A percentile compares a stretch with the other conserved stretches of the same genome.
Conservation (phyloP, 164 flowering plant genomes). For the Umbilicus rupestris region DNA sequence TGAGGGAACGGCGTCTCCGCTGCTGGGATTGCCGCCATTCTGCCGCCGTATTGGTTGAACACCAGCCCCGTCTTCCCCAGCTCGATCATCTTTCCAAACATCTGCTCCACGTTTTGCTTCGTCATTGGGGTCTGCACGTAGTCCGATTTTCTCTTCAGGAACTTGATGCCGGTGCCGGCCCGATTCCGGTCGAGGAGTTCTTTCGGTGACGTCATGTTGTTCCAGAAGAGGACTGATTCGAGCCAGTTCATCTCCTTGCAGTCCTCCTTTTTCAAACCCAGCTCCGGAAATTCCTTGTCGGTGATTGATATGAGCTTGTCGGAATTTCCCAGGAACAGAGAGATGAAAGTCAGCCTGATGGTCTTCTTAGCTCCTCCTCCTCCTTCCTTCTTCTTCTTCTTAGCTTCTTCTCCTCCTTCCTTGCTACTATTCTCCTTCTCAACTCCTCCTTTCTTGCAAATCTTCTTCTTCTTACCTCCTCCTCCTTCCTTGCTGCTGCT, state of each 20-base stretch:
- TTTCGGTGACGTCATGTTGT: conserved; percentile 10
- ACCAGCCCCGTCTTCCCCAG: not conserved
- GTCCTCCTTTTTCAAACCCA: not conserved
- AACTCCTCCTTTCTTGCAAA: not conserved
- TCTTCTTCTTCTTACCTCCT: not conserved
- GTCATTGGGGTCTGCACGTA: conserved; percentile 4
- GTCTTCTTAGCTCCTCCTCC: not conserved
- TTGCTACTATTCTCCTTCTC: not conserved
- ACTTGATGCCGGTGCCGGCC: conserved; percentile 2
- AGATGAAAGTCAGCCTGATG: not conserved
- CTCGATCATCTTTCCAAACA: conserved; percentile 6
- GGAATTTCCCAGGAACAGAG: conserved; percentile 1
- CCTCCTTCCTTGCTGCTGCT: not conserved
- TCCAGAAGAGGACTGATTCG: conserved; percentile 15
- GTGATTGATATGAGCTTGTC: not conserved
- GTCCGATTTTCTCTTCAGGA: conserved; percentile 15
- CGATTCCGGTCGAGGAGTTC: conserved; percentile 12
- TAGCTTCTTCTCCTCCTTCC: not conserved
- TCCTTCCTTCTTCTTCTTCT: not conserved
- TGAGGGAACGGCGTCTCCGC: conserved; percentile 4
- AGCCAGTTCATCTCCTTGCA: conserved; percentile 9
- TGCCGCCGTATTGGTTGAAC: conserved; percentile 9
- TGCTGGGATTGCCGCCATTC: conserved; percentile 4
- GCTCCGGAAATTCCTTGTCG: conserved; percentile 6
- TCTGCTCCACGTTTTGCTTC: not conserved